These are phyloP conservation scores for Lichina pygmaea DNA, from an alignment of 495 filamentous ascomycete species.

Conservation along the genomic window DNA sequence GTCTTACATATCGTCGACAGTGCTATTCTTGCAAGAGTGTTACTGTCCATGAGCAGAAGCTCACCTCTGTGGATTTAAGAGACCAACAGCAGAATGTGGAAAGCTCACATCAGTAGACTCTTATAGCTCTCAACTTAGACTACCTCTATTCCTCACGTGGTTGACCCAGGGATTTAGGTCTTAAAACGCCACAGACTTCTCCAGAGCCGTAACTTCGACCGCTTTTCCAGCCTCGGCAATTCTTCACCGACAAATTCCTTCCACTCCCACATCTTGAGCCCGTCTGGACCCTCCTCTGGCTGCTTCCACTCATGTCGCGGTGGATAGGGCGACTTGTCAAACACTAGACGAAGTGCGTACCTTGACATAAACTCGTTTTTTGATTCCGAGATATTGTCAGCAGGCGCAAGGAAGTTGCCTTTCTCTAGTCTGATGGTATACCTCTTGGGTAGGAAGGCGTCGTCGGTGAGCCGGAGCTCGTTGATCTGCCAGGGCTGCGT, in stretches of 20 bases:
- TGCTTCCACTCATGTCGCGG: constrained; percentile 8
- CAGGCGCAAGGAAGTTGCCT: constrained; percentile 9
- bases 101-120: too few relatives aligned
- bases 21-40: too few relatives aligned
- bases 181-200: too few relatives aligned
- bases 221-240: constrained; percentile 2
- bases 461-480: constrained; percentile 6
- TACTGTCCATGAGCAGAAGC: too few relatives aligned
- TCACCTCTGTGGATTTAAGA: too few relatives aligned
- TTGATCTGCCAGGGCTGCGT: constrained; percentile 3
- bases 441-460: constrained; percentile 8
- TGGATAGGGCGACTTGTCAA: constrained; percentile 11
- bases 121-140: too few relatives aligned
- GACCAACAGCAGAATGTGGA: too few relatives aligned
- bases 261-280: constrained; percentile 7
- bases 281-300: constrained; percentile 7
- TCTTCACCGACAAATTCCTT: constrained; percentile 7
- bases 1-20: too few relatives aligned
- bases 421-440: constrained; percentile 10
- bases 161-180: too few relatives aligned
- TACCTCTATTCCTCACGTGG: too few relatives aligned
- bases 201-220: too few relatives aligned
- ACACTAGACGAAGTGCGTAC: constrained; percentile 8
- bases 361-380: neutral
- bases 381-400: neutral